Conservation (phyloP, 306 rosid genomes). For the Glycine latifolia region DNA sequence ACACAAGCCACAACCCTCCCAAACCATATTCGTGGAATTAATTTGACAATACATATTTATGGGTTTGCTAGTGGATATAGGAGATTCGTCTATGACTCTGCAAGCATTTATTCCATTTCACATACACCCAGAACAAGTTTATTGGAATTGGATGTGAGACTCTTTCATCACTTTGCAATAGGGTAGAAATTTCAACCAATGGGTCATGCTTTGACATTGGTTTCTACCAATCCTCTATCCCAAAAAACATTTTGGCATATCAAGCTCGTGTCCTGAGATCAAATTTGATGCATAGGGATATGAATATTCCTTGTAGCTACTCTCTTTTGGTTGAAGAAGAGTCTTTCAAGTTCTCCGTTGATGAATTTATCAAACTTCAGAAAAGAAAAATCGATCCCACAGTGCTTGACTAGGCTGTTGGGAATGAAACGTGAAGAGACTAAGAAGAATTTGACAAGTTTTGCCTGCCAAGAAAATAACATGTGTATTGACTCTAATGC, state of each 20-base stretch:
- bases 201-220: conserved; percentile 12
- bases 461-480: conserved; percentile 13
- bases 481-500: conserved; percentile 3
- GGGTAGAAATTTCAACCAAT: conserved; percentile 18
- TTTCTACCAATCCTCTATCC: conserved; percentile 35
- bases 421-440: conserved; percentile 31
- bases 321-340: conserved; percentile 40
- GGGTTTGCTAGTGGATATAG: conserved; percentile 7
- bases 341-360: neutral
- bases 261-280: conserved; percentile 27
- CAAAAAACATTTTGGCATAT: conserved; percentile 26
- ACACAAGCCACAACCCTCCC: conserved; percentile 28
- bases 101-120: conserved; percentile 14
- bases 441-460: neutral
- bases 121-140: conserved; percentile 14
- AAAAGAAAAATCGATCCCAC: conserved; percentile 4
- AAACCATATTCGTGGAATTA: conserved; percentile 28
- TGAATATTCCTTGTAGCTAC: conserved; percentile 35
- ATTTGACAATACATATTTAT: no score
- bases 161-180: conserved; percentile 27
- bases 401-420: conserved; percentile 39
- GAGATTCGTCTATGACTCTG: conserved; percentile 5
- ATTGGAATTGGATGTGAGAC: conserved; percentile 35
- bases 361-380: conserved; percentile 1
- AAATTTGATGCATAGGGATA: neutral